Conservation (phyloP, 345 rosid species). For the Brassica nigra region DNA sequence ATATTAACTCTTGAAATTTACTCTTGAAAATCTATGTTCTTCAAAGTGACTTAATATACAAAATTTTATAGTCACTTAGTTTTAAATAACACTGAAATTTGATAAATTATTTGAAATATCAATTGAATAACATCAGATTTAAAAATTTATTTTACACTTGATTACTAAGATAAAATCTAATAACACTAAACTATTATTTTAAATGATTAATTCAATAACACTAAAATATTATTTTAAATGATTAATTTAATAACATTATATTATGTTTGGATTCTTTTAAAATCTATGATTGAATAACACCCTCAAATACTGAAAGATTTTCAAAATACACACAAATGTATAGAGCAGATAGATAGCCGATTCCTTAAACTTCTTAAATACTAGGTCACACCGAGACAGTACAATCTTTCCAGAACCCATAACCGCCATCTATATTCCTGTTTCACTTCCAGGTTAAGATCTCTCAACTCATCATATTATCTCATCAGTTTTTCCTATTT, state of each 20-base stretch:
- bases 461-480: conserved; percentile 3
- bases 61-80: background rate
- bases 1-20: background rate
- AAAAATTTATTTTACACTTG: background rate
- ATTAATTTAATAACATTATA: background rate
- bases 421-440: background rate
- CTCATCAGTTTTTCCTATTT: background rate
- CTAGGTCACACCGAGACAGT: background rate
- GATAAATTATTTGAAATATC: background rate
- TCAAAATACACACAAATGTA: background rate
- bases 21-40: background rate
- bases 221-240: background rate
- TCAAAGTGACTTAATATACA: background rate
- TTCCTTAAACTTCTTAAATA: background rate
- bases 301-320: background rate
- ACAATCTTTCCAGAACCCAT: background rate
- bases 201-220: background rate
- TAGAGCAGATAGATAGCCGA: background rate
- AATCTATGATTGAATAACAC: background rate
- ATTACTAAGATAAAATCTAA: background rate
- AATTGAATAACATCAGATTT: background rate
- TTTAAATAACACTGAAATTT: background rate
- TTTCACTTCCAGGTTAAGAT: background rate
- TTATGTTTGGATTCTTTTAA: background rate
- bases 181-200: background rate